Conservation (phyloP, 1,139 yeast species). For the Candida sanyaensis region DNA sequence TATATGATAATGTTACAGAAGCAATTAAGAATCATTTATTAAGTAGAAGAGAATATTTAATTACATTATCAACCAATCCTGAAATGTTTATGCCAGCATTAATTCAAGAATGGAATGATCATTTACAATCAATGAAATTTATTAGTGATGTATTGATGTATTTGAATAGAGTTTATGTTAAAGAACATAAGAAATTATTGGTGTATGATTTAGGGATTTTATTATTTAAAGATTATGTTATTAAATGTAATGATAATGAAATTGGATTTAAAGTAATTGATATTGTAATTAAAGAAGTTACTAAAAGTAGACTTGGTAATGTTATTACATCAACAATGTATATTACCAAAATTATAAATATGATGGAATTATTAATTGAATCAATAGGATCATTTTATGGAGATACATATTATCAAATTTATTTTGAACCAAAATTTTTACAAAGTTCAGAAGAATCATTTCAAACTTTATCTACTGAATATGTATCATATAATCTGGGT, state of each 20-base stretch:
- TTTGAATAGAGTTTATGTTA: slow-evolving; percentile 80
- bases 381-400: slow-evolving; percentile 32
- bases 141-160: slow-evolving; percentile 88
- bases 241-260: slow-evolving; percentile 44
- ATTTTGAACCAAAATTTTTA: slow-evolving; percentile 69
- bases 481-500: slow-evolving; percentile 42
- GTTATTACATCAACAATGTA: slow-evolving; percentile 59
- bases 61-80: slow-evolving; percentile 18
- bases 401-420: slow-evolving; percentile 60
- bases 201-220: slow-evolving; percentile 77
- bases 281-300: slow-evolving; percentile 58
- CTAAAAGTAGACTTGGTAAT: slow-evolving; percentile 59
- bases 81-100: slow-evolving; percentile 50
- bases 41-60: slow-evolving; percentile 24
- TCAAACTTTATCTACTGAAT: slow-evolving; percentile 44
- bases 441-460: slow-evolving; percentile 60
- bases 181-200: slow-evolving; percentile 65
- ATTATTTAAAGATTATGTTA: slow-evolving; percentile 50
- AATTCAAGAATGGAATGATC: slow-evolving; percentile 70
- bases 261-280: slow-evolving; percentile 54
- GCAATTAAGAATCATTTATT: slow-evolving; percentile 55
- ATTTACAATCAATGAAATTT: slow-evolving; percentile 72
- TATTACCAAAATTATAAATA: slow-evolving; percentile 61
- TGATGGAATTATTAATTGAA: slow-evolving; percentile 64
- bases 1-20: slow-evolving; percentile 63